These are phyloP conservation scores for Aspergillus sojae DNA, from an alignment of 2,329 filamentous ascomycete genomes.

Conservation along the genomic window DNA sequence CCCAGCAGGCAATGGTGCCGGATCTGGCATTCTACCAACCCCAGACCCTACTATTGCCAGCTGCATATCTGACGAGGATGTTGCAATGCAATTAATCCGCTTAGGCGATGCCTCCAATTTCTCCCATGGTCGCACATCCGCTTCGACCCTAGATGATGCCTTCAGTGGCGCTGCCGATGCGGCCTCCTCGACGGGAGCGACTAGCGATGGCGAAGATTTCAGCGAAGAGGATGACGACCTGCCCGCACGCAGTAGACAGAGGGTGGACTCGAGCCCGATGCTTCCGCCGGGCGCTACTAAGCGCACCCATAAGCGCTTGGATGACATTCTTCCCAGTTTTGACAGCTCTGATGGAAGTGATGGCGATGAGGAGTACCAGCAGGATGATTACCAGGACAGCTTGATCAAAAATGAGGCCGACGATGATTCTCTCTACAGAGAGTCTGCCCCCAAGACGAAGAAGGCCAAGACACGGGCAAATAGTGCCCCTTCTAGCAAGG, in stretches of 20 bases:
- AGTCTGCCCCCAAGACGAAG: conserved; percentile 48
- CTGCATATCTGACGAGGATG: conserved; percentile 97
- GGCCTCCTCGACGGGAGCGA: conserved; percentile 81
- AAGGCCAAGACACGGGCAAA: conserved; percentile 56
- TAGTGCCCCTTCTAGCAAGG: conserved; percentile 34
- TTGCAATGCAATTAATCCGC: conserved; percentile 94
- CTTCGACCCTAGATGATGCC: conserved; percentile 89
- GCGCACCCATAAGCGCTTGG: conserved; percentile 51
- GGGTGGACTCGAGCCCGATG: conserved; percentile 44
- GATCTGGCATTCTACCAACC: conserved; percentile 74
- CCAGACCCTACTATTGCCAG: conserved; percentile 97
- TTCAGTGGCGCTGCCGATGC: conserved; percentile 87
- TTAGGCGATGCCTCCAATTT: conserved; percentile 92
- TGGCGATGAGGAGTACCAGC: conserved; percentile 57
- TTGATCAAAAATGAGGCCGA: conserved; percentile 60
- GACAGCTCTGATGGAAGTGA: conserved; percentile 64
- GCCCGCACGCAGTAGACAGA: conserved; percentile 46
- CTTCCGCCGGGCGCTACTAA: conserved; percentile 49
- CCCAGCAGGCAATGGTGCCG: conserved; percentile 41
- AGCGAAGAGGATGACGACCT: conserved; percentile 65
- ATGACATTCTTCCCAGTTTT: conserved; percentile 58
- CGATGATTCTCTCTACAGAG: conserved; percentile 40
- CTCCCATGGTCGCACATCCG: conserved; percentile 88
- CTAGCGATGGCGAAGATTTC: conserved; percentile 70
- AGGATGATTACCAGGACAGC: conserved; percentile 55